Conservation (phyloP, 2,329 filamentous ascomycete genomes). For the Verticillium alfalfae region DNA sequence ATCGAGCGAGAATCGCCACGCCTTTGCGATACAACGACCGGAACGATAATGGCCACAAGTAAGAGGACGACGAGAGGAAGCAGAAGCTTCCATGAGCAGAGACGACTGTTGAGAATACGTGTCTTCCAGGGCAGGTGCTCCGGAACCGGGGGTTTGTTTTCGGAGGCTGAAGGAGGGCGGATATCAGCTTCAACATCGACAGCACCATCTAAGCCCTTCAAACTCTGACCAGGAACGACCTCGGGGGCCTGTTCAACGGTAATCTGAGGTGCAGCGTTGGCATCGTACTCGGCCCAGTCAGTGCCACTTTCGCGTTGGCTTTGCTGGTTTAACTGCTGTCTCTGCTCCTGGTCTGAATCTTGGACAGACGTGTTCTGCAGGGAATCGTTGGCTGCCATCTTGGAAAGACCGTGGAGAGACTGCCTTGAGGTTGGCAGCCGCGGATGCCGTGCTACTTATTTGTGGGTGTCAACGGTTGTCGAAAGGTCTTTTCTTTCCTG, state of each 20-base stretch:
- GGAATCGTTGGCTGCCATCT: no score
- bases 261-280: constrained; percentile 6
- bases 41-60: constrained; percentile 29
- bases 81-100: background rate
- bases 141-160: background rate
- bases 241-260: constrained; percentile 5
- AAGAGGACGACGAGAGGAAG: constrained; percentile 13
- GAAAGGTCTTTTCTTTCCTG: background rate
- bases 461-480: background rate
- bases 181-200: background rate
- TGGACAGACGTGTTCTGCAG: no score
- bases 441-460: no score
- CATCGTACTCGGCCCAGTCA: constrained; percentile 4
- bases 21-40: constrained; percentile 23
- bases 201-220: background rate
- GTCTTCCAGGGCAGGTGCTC: background rate
- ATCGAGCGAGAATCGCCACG: constrained; percentile 7
- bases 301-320: background rate
- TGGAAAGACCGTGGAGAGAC: no score
- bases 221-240: background rate
- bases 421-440: no score
- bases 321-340: background rate
- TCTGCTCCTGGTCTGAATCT: background rate
- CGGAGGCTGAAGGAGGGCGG: background rate
- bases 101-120: background rate